These are phyloP conservation scores for Torulaspora maleeae DNA, from an alignment of 805 yeast species.

Conservation along the genomic window DNA sequence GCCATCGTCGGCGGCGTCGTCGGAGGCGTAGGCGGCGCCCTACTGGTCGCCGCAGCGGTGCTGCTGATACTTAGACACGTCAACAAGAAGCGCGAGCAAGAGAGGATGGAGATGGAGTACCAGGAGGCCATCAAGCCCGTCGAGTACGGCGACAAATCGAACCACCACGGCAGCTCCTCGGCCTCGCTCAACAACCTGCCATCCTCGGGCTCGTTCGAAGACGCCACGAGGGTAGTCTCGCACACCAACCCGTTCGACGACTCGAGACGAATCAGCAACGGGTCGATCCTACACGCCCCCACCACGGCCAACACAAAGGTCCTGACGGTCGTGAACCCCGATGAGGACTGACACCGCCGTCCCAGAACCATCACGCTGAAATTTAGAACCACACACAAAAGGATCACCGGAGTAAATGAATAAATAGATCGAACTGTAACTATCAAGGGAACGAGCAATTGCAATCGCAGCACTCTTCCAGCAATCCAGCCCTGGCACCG, in stretches of 20 bases:
- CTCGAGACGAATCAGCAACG: constrained; percentile 77
- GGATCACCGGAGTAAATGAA: constrained; percentile 1
- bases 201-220: constrained; percentile 14
- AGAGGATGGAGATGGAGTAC: constrained; percentile 52
- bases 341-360: constrained; percentile 36
- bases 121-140: constrained; percentile 53
- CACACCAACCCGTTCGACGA: constrained; percentile 64
- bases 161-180: constrained; percentile 9
- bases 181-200: constrained; percentile 13
- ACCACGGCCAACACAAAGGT: constrained; percentile 58
- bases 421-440: constrained; percentile 3
- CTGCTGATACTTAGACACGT: constrained; percentile 38
- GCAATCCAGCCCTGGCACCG: neutral
- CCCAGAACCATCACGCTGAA: neutral
- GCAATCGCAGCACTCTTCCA: neutral
- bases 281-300: constrained; percentile 80
- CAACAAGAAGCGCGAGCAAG: constrained; percentile 40
- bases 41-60: constrained; percentile 39
- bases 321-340: constrained; percentile 86
- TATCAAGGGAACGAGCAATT: neutral
- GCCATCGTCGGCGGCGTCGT: constrained; percentile 62
- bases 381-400: neutral
- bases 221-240: constrained; percentile 6
- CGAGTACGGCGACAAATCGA: constrained; percentile 23
- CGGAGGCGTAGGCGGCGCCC: constrained; percentile 50